Evolutionary conservation across 768 basidiomycete species (phyloP).

Genomic region (Phylloporus arenicola): DNA sequence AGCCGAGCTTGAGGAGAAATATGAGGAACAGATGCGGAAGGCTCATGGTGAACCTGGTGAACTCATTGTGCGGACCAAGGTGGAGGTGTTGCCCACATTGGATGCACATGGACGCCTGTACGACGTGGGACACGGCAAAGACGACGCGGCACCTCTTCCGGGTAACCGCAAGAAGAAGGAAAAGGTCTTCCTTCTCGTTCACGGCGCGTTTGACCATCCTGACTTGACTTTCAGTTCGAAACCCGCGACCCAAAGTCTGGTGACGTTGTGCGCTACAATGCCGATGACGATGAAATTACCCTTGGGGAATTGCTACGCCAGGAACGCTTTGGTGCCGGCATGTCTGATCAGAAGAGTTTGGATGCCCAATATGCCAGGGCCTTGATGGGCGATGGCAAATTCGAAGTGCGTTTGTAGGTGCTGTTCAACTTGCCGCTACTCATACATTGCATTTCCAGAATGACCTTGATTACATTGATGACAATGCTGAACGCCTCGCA

Average conservation of each 20-base stretch:
- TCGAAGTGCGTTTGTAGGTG: constrained; percentile 48
- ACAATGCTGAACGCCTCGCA: constrained; percentile 89
- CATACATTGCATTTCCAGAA: constrained; percentile 40
- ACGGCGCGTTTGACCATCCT: neutral
- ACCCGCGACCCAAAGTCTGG: constrained; percentile 89
- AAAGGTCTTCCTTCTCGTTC: constrained; percentile 38
- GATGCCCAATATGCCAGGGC: constrained; percentile 86
- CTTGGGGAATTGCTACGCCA: constrained; percentile 91
- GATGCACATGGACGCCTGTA: constrained; percentile 83
- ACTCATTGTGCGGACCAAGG: constrained; percentile 46
- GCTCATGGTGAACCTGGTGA: constrained; percentile 40
- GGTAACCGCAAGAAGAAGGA: constrained; percentile 81
- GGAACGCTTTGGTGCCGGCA: constrained; percentile 85
- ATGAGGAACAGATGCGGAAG: constrained; percentile 62
- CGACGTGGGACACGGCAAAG: constrained; percentile 80
- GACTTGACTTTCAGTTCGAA: constrained; percentile 52
- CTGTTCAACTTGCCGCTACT: neutral
- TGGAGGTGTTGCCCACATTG: constrained; percentile 85
- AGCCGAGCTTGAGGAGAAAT: constrained; percentile 73
- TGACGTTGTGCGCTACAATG: constrained; percentile 81
- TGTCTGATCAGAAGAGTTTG: constrained; percentile 85
- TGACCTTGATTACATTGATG: constrained; percentile 92
- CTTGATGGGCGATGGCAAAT: constrained; percentile 85
- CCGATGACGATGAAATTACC: constrained; percentile 82
- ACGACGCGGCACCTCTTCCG: constrained; percentile 44